Conservation (phyloP, 257 asterid genomes). For the Datura wrightii region DNA sequence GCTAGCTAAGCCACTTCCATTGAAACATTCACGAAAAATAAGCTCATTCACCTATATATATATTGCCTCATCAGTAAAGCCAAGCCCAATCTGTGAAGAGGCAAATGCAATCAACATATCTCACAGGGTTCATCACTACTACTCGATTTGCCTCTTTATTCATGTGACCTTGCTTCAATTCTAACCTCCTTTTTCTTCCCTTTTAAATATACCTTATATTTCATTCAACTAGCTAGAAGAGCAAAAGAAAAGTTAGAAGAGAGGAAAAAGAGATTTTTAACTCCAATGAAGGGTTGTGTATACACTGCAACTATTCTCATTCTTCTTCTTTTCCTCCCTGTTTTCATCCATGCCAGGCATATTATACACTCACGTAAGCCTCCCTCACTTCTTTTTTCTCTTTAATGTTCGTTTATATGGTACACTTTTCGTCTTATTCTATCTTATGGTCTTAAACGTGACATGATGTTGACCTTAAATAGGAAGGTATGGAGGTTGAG, state of each 20-base stretch:
- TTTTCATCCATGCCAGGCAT: constrained; percentile 53
- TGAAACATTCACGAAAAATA: constrained; percentile 29
- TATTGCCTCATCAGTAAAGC: constrained; percentile 2
- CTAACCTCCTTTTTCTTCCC: constrained; percentile 21
- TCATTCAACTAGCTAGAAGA: background rate
- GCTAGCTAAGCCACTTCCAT: background rate
- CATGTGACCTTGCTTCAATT: constrained; percentile 78
- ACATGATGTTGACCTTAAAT: too few relatives aligned
- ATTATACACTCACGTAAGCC: constrained; percentile 45
- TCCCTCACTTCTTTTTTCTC: constrained; percentile 12
- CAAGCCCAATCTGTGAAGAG: background rate
- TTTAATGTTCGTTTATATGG: background rate
- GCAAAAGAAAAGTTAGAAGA: too few relatives aligned
- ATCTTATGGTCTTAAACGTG: too few relatives aligned
- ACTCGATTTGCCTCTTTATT: constrained; percentile 39
- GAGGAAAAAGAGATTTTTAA: background rate
- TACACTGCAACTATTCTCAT: constrained; percentile 38
- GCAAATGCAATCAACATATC: constrained; percentile 35
- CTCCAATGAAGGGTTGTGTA: constrained; percentile 44
- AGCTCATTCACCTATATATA: background rate
- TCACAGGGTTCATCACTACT: constrained; percentile 38
- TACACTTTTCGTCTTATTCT: too few relatives aligned
- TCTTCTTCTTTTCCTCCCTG: constrained; percentile 45
- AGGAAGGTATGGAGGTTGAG: too few relatives aligned
- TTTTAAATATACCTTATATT: constrained; percentile 43